Percentiles rank a stretch among this genome's conserved stretches.
Evolutionary conservation across 345 rosid species (phyloP).

Genomic region (Hibiscus trionum): DNA sequence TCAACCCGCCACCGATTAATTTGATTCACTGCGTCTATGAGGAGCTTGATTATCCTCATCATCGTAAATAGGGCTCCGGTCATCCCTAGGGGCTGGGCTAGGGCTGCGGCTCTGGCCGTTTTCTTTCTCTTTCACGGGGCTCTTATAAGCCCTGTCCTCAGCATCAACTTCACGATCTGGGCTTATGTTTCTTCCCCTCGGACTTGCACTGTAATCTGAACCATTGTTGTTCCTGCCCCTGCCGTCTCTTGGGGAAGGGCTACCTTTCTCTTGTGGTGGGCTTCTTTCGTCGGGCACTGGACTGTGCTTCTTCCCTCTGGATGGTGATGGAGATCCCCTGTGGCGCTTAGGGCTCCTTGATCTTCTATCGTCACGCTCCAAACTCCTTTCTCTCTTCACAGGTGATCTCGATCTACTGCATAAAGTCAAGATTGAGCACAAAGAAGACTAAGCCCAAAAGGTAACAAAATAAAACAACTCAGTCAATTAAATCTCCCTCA

Average conservation of each 20-base stretch:
- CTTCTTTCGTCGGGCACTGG: conserved; percentile 32
- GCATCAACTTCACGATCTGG: conserved; percentile 32
- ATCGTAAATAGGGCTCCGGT: conserved; percentile 15
- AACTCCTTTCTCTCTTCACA: conserved; percentile 46
- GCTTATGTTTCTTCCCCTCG: conserved; percentile 42
- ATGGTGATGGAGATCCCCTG: conserved; percentile 22
- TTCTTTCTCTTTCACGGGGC: conserved; percentile 41
- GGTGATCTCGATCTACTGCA: conserved; percentile 38
- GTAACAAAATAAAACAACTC: background rate
- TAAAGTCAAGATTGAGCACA: background rate
- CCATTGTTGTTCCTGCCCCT: conserved; percentile 32
- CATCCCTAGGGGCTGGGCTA: conserved; percentile 23
- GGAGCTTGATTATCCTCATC: conserved; percentile 16
- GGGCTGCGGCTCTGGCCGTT: conserved; percentile 50
- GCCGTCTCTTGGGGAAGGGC: conserved; percentile 32
- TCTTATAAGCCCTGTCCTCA: conserved; percentile 29
- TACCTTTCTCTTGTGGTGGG: conserved; percentile 26
- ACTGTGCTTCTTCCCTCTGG: conserved; percentile 45
- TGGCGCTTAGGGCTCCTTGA: conserved; percentile 36
- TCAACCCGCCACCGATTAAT: background rate
- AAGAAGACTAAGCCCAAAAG: background rate
- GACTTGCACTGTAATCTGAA: conserved; percentile 37
- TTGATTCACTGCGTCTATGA: conserved; percentile 14
- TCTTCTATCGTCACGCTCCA: conserved; percentile 31
- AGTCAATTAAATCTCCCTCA: background rate